Evolutionary conservation across 2,329 filamentous ascomycete genomes (phyloP).

Genomic region (Chrysoporthe cubensis): DNA sequence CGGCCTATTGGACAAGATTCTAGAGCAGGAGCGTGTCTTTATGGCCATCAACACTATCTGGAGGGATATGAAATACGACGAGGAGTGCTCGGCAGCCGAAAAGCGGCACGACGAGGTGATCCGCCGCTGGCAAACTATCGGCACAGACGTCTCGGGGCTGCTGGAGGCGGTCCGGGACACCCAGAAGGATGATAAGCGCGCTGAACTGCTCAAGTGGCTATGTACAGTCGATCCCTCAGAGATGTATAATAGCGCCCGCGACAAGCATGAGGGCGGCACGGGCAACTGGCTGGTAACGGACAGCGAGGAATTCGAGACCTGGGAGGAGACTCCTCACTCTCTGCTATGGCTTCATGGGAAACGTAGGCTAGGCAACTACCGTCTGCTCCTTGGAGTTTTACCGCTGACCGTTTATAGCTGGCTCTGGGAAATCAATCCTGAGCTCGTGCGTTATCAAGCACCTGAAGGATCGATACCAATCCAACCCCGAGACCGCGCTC

Average conservation of each 20-base stretch:
- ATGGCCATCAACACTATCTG: background rate
- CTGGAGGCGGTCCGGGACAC: background rate
- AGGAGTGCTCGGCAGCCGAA: background rate
- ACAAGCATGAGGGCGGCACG: background rate
- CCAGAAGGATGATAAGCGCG: background rate
- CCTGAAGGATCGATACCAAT: background rate
- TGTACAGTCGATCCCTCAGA: background rate
- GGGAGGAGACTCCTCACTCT: background rate
- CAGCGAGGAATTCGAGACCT: background rate
- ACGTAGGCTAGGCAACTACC: background rate
- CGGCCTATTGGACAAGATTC: background rate
- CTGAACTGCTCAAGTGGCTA: background rate
- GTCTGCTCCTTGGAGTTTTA: background rate
- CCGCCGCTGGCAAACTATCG: background rate
- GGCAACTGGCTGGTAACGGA: background rate
- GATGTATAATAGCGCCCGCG: background rate
- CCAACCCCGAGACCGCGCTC: slow-evolving; percentile 12
- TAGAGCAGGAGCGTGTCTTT: background rate
- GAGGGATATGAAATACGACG: background rate
- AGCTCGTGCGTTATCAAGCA: background rate
- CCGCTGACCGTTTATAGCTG: background rate
- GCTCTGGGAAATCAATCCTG: background rate
- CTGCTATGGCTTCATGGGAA: background rate
- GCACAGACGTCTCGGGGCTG: background rate
- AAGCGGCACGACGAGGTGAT: background rate